Percentiles rank a stretch among this genome's conserved stretches.
Conservation (phyloP, 306 rosid species). For the Chamaecrista fasciculata region DNA sequence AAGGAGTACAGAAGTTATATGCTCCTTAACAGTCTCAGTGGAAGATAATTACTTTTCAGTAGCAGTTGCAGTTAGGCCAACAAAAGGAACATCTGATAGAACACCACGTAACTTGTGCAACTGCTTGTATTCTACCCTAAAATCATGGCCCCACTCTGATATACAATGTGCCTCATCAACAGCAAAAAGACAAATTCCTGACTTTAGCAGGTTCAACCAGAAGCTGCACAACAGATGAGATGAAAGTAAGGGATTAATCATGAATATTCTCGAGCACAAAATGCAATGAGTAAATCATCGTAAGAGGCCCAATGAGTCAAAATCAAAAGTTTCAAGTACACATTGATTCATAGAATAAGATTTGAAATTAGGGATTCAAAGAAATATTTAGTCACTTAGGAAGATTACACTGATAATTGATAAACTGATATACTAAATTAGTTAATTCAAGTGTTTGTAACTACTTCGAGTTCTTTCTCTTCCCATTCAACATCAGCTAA, state of each 20-base stretch:
- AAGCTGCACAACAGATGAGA: constrained; percentile 55
- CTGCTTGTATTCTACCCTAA: constrained; percentile 84
- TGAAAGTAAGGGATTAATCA: not conserved
- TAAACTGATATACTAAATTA: not conserved
- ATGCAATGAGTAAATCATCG: constrained; percentile 7
- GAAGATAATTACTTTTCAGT: constrained; percentile 64
- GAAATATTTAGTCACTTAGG: not conserved
- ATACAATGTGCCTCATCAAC: constrained; percentile 97
- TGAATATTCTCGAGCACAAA: not conserved
- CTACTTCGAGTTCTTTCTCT: not conserved
- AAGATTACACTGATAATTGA: not conserved
- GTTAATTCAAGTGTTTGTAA: not conserved
- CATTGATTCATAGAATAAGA: too few relatives aligned
- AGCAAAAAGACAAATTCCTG: constrained; percentile 79
- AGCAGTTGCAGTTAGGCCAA: constrained; percentile 92
- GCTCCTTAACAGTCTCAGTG: constrained; percentile 28
- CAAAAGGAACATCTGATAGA: constrained; percentile 75
- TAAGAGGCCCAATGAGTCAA: constrained; percentile 6
- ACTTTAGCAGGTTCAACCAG: constrained; percentile 80
- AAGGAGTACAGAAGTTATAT: not conserved
- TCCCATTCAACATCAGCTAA: not conserved
- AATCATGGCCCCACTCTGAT: constrained; percentile 96
- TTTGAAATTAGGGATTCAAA: not conserved
- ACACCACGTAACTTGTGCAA: constrained; percentile 68
- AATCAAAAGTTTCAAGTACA: too few relatives aligned